These are phyloP conservation scores for Trichoderma koningiopsis DNA, from an alignment of 2,329 filamentous ascomycete genomes.

Conservation along the genomic window DNA sequence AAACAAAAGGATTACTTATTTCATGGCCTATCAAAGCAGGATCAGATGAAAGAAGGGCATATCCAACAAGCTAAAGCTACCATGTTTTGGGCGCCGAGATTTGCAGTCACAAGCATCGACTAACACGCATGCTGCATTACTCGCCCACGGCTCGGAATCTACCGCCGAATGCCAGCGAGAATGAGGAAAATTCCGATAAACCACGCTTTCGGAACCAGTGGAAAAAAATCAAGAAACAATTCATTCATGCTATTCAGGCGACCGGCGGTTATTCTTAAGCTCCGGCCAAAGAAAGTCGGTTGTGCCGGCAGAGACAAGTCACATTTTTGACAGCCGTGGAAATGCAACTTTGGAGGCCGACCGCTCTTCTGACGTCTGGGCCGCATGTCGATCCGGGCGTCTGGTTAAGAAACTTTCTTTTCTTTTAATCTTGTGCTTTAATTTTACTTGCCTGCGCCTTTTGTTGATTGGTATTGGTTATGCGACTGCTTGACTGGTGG, in stretches of 20 bases:
- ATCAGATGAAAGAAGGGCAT: not conserved
- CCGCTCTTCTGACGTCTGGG: constrained; percentile 17
- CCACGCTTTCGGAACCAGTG: not conserved
- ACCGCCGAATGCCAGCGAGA: not conserved
- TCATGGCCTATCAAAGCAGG: not conserved
- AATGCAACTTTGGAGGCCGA: not conserved
- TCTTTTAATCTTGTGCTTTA: not conserved
- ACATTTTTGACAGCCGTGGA: not conserved
- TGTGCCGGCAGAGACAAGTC: not conserved
- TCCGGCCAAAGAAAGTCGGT: not conserved
- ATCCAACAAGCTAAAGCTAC: not conserved
- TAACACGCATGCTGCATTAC: not conserved
- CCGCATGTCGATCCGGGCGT: constrained; percentile 1
- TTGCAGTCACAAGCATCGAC: not conserved
- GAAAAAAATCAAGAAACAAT: not conserved
- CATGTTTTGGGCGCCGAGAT: not conserved
- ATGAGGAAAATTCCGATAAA: not conserved
- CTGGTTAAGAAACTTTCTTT: not conserved
- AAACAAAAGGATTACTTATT: not conserved
- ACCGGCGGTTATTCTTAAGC: not conserved
- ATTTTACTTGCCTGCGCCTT: not conserved
- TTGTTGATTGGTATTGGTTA: not conserved
- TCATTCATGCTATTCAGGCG: not conserved
- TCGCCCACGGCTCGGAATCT: constrained; percentile 12
- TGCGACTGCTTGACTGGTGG: not conserved